phyloP scores from a whole-genome alignment of 2,329 filamentous ascomycete genomes.

The Talaromyces sp. region DNA sequence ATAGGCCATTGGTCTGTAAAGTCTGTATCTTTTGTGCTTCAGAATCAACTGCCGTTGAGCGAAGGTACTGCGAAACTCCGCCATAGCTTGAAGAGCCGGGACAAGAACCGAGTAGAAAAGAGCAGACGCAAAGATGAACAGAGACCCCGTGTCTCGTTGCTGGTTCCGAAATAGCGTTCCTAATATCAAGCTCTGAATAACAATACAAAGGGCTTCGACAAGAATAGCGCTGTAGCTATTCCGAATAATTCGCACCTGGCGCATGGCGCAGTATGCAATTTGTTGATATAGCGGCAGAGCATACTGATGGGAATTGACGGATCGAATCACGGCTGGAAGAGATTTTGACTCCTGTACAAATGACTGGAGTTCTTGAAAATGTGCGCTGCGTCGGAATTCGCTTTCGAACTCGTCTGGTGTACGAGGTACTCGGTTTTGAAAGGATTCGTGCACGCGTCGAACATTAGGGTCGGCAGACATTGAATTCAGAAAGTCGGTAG shows the following conservation, averaged over 20 bases:
- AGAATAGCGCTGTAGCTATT: neutral
- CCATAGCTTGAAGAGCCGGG: conserved; percentile 10
- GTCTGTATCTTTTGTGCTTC: conserved; percentile 15
- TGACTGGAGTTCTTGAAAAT: neutral
- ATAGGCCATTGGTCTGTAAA: conserved; percentile 73
- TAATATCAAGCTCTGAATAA: conserved; percentile 15
- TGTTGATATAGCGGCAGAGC: neutral
- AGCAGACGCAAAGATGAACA: conserved; percentile 13
- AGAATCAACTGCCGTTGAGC: conserved; percentile 15
- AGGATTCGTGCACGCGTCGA: neutral
- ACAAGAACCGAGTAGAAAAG: conserved; percentile 19
- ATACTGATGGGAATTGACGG: neutral
- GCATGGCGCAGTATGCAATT: neutral
- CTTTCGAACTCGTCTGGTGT: neutral
- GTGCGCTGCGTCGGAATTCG: neutral
- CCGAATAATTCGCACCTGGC: neutral
- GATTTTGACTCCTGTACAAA: neutral
- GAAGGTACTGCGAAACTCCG: conserved; percentile 16
- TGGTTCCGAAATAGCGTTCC: conserved; percentile 20
- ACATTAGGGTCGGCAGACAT: conserved; percentile 14
- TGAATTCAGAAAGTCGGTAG: conserved; percentile 75
- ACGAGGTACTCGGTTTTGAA: neutral
- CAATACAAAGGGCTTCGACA: conserved; percentile 1
- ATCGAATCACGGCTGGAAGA: neutral
- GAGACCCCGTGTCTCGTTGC: neutral